phyloP scores from a whole-genome alignment of 2,329 filamentous ascomycete species.

The Thermothelomyces thermophilus region DNA sequence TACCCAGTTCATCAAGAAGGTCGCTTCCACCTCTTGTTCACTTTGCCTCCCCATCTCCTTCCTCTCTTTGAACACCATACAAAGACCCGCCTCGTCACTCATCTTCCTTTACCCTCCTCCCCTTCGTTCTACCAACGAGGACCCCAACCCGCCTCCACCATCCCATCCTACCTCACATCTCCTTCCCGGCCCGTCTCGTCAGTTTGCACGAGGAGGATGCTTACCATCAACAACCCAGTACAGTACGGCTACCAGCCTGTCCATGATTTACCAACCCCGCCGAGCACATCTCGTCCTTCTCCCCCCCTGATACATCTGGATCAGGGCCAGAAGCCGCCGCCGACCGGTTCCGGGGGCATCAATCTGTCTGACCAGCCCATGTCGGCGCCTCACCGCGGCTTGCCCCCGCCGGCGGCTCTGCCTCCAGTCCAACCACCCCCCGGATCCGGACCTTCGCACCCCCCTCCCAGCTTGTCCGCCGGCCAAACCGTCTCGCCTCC shows the following conservation, averaged over 20 bases:
- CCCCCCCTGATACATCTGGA: constrained; percentile 48
- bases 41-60: constrained; percentile 6
- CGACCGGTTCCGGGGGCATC: constrained; percentile 37
- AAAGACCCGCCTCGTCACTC: constrained; percentile 7
- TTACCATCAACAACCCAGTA: constrained; percentile 55
- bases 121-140: background rate
- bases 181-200: constrained; percentile 7
- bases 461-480: constrained; percentile 26
- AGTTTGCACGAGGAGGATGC: constrained; percentile 47
- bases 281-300: constrained; percentile 48
- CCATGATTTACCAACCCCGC: constrained; percentile 57
- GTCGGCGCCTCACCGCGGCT: constrained; percentile 62
- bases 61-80: constrained; percentile 1
- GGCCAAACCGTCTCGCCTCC: constrained; percentile 24
- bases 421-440: constrained; percentile 45
- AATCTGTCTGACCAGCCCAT: constrained; percentile 51
- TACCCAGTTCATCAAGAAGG: constrained; percentile 27
- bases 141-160: background rate
- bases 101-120: background rate
- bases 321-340: constrained; percentile 35
- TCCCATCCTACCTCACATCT: background rate
- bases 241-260: constrained; percentile 53
- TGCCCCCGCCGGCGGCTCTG: constrained; percentile 64
- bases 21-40: constrained; percentile 31
- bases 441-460: constrained; percentile 28